These are phyloP conservation scores for Entomortierella beljakovae DNA, from an alignment of 192 early-diverging fungal genomes.

Conservation along the genomic window DNA sequence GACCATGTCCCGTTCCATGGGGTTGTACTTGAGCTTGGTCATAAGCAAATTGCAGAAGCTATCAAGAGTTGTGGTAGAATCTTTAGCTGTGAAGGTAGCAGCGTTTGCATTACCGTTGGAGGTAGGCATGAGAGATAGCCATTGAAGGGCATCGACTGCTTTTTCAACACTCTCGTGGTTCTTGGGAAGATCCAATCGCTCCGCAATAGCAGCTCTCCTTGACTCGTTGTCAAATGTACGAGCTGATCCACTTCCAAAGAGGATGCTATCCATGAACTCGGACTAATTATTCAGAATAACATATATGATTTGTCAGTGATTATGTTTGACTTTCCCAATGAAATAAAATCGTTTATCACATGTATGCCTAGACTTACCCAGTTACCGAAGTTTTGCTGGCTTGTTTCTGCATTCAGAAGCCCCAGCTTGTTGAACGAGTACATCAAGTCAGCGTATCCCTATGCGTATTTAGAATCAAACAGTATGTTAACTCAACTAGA, in stretches of 20 bases:
- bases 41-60: conserved; percentile 86
- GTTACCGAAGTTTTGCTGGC: conserved; percentile 37
- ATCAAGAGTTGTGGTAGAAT: conserved; percentile 76
- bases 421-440: conserved; percentile 82
- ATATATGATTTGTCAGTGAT: neutral
- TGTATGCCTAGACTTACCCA: too few relatives aligned
- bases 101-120: neutral
- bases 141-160: conserved; percentile 68
- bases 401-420: conserved; percentile 69
- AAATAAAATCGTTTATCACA: neutral
- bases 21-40: conserved; percentile 77
- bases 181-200: conserved; percentile 54
- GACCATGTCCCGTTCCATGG: conserved; percentile 92
- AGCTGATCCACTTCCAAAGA: conserved; percentile 33
- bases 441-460: conserved; percentile 91
- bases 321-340: neutral
- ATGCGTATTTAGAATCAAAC: neutral
- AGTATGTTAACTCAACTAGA: neutral
- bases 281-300: conserved; percentile 33
- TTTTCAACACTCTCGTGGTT: conserved; percentile 59
- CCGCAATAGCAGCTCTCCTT: conserved; percentile 40
- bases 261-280: conserved; percentile 56
- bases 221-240: conserved; percentile 28
- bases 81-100: conserved; percentile 33
- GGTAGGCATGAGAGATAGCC: conserved; percentile 55